phyloP scores from a whole-genome alignment of 306 rosid species.

The Hylodesmum podocarpum region DNA sequence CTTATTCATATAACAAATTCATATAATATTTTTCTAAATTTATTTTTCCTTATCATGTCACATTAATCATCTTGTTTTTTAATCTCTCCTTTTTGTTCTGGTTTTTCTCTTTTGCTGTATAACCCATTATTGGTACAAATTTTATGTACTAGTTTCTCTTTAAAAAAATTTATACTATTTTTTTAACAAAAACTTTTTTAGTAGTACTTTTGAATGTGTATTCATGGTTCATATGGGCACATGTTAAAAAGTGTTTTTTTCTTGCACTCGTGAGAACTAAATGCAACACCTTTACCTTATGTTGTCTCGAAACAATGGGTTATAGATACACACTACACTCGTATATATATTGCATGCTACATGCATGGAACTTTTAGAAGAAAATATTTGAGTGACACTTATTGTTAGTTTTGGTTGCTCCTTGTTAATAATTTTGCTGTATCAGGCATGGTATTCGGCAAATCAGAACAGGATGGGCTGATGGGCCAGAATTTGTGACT shows the following conservation, averaged over 20 bases:
- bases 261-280: neutral
- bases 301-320: neutral
- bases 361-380: constrained; percentile 11
- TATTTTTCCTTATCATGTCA: neutral
- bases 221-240: neutral
- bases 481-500: constrained; percentile 94
- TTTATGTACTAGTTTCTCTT: neutral
- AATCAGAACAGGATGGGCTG: constrained; percentile 91
- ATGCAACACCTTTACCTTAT: neutral
- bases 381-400: neutral
- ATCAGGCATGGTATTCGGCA: constrained; percentile 93
- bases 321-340: neutral
- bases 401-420: neutral
- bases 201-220: neutral
- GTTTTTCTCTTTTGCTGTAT: neutral
- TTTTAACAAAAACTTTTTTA: neutral
- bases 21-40: neutral
- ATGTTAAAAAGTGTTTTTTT: neutral
- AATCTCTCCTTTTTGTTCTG: neutral
- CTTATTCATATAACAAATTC: neutral
- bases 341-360: neutral
- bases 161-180: neutral
- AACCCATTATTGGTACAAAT: neutral
- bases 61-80: neutral
- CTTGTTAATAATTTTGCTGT: neutral